Evolutionary conservation across 2,329 filamentous ascomycete species (phyloP).

Genomic region (Aspergillus sp.): DNA sequence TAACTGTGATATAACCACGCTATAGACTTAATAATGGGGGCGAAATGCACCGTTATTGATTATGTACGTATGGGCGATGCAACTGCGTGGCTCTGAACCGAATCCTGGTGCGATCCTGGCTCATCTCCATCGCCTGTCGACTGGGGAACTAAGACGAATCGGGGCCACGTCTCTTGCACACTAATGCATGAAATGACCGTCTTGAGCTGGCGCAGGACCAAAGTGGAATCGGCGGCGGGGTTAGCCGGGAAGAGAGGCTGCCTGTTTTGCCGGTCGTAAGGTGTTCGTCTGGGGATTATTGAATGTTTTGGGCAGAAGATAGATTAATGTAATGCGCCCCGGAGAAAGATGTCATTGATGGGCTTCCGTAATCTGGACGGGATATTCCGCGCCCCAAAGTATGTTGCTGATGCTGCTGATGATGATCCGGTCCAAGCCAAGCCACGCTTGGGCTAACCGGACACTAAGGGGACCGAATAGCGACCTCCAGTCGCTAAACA

Average conservation of each 20-base stretch:
- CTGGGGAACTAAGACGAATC: slow-evolving; percentile 10
- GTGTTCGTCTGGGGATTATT: not conserved
- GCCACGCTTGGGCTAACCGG: not conserved
- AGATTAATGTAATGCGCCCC: not conserved
- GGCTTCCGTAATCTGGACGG: not conserved
- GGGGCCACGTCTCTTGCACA: not conserved
- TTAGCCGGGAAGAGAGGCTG: not conserved
- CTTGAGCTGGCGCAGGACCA: not conserved
- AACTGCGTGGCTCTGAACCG: not conserved
- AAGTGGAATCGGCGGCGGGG: not conserved
- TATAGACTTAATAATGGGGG: not conserved
- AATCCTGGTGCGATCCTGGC: slow-evolving; percentile 5
- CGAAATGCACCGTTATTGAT: not conserved
- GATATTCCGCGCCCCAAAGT: not conserved
- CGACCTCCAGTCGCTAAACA: too few relatives aligned
- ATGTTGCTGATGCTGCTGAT: too few relatives aligned
- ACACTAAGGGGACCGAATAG: not conserved
- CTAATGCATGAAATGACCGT: slow-evolving; percentile 24
- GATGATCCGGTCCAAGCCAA: not conserved
- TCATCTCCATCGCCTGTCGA: not conserved
- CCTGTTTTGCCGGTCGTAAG: not conserved
- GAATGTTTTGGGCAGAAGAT: too few relatives aligned
- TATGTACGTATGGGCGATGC: not conserved
- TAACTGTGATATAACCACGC: too few relatives aligned
- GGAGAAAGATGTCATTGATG: not conserved